These are phyloP conservation scores for Penicillium decumbens DNA, from an alignment of 2,329 filamentous ascomycete genomes.

Conservation along the genomic window DNA sequence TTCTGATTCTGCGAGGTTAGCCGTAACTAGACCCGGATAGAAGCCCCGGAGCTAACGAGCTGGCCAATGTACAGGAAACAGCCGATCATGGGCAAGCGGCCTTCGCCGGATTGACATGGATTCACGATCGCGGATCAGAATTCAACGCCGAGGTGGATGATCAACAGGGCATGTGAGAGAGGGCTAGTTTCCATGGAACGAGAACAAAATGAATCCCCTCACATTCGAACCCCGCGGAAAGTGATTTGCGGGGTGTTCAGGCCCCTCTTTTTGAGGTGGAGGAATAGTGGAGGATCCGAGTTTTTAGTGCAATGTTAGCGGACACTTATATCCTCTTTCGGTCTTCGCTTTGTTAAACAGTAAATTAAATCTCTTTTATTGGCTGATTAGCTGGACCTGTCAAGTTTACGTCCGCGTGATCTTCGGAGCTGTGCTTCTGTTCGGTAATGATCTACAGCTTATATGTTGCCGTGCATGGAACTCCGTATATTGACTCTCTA, in stretches of 20 bases:
- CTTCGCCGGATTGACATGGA: conserved; percentile 9
- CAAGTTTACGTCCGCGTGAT: background rate
- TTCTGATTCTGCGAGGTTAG: background rate
- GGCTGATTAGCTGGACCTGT: background rate
- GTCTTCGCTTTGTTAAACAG: background rate
- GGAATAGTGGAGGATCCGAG: background rate
- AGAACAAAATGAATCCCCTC: background rate
- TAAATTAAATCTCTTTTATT: background rate
- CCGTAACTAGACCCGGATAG: background rate
- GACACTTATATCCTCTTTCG: background rate
- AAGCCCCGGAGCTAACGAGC: conserved; percentile 4
- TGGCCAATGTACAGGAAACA: conserved; percentile 3
- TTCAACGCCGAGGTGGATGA: conserved; percentile 11
- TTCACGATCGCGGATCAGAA: conserved; percentile 4
- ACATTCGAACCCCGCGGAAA: conserved; percentile 3
- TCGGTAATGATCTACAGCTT: background rate
- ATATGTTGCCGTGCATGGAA: background rate
- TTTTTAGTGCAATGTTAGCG: background rate
- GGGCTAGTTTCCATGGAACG: background rate
- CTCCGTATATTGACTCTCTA: too few relatives aligned
- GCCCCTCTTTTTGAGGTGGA: background rate
- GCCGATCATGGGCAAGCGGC: conserved; percentile 7
- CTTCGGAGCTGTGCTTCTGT: background rate
- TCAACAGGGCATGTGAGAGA: conserved; percentile 8
- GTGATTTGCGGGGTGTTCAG: conserved; percentile 4